These are phyloP conservation scores for Agrostemma githago DNA, from an alignment of 148 eudicot genomes.

Conservation along the genomic window DNA sequence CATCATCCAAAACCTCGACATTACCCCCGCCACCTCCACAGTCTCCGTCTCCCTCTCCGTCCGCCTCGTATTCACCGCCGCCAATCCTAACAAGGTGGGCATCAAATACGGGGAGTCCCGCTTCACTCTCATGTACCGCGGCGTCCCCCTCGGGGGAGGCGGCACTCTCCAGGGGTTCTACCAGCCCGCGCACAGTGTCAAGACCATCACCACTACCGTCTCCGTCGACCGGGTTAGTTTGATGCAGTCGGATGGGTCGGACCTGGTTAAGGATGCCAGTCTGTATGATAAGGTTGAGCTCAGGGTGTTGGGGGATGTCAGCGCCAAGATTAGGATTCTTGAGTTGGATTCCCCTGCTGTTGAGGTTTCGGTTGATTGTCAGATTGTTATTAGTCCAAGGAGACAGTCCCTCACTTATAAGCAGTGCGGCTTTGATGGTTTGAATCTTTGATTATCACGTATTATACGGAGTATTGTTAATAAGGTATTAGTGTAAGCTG, in stretches of 20 bases:
- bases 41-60: neutral
- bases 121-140: conserved; percentile 82
- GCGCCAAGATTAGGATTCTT: conserved; percentile 76
- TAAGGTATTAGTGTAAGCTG: neutral
- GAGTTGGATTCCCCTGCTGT: neutral
- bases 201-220: conserved; percentile 49
- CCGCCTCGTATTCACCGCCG: neutral
- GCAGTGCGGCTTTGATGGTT: neutral
- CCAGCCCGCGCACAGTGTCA: conserved; percentile 82
- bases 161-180: conserved; percentile 68
- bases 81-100: conserved; percentile 80
- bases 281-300: conserved; percentile 79
- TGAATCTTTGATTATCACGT: neutral
- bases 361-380: conserved; percentile 2
- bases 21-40: neutral
- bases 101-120: conserved; percentile 72
- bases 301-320: conserved; percentile 76
- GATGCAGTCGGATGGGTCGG: conserved; percentile 67
- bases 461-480: neutral
- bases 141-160: conserved; percentile 74
- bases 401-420: conserved; percentile 62
- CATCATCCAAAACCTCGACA: conserved; percentile 55
- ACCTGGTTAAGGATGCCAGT: conserved; percentile 61
- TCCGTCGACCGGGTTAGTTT: conserved; percentile 67
- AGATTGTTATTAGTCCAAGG: conserved; percentile 54